phyloP scores from a whole-genome alignment of 306 rosid genomes.

The Fagus sylvatica region DNA sequence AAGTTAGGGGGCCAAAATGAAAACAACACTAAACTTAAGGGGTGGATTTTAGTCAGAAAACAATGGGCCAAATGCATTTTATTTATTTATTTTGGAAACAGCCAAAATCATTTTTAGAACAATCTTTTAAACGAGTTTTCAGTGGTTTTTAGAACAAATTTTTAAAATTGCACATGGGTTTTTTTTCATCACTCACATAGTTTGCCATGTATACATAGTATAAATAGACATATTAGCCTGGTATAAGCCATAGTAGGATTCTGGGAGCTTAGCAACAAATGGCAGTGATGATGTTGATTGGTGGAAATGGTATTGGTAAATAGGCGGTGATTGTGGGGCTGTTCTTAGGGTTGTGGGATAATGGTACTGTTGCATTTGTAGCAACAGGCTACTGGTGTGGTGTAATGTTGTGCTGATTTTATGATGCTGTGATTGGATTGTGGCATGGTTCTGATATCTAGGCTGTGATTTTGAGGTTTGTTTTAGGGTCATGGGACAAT shows the following conservation, averaged over 20 bases:
- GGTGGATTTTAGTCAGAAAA: no score
- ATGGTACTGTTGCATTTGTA: neutral
- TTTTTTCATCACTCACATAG: neutral
- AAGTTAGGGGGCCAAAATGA: no score
- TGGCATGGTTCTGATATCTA: neutral
- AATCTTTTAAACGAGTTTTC: no score
- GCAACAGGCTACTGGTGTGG: neutral
- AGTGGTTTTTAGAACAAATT: no score
- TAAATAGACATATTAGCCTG: constrained; percentile 15
- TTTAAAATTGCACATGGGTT: neutral
- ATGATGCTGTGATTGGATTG: neutral
- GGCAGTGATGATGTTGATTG: neutral
- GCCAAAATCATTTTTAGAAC: no score
- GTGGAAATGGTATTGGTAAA: neutral
- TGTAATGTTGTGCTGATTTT: neutral
- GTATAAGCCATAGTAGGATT: neutral
- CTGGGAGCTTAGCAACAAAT: neutral
- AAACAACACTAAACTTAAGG: no score
- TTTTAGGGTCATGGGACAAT: neutral
- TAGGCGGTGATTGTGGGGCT: neutral
- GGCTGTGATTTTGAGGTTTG: neutral
- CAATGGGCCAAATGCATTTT: no score
- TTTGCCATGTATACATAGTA: neutral
- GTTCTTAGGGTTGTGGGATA: neutral
- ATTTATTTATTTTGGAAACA: no score